Base-by-base conservation (phyloP, 192 early-diverging fungal genomes). In the Jimgerdemannia lactiflua region DNA sequence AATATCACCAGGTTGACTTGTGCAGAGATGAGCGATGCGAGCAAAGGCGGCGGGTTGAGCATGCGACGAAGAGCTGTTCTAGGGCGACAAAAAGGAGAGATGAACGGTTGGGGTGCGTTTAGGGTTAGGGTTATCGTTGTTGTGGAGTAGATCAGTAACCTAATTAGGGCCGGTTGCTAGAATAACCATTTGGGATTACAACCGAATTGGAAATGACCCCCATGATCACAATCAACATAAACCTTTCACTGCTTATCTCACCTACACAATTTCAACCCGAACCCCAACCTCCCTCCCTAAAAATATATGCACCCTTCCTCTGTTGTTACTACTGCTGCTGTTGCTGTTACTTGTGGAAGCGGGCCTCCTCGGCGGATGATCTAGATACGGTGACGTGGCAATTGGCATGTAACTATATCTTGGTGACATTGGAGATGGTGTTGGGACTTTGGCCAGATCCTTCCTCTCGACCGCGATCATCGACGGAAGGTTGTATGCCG, bases 1-100 rank as follows among this genome's bases (percentile, higher is more conserved):
- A 95, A 78, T 3, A 84, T 82, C 17, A 75, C 70, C 7, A 87
- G 80, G 71, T 93, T 80, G 8, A 88, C 83, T 3, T 83, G 83
- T 20, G 79, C 71, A 11, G 68, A 70, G 59, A 90, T 78, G 4
- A 92, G 64, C 40, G 75, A 59, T 20, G 74, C 65, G 42, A 79
- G 49, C 20, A 78, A 77, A 29, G 74, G 69, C 39, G 68, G 67
- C 44, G 69, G 49, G 49, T 39, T 41, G 75, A 49, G n/a, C 78
- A 69, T 29, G 29, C 29, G 29, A 29, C 29, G 29, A 29, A 29
- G 17, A 59, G 39, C n/a, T 43, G 69, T 59, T 10, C 70, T 64
- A 18, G 67, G 40, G 42, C 69, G 70, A 1, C 39, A 19, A 17
- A 70, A 20, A 20, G 44, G 64, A 72, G 70, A 44, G 64, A 11